Conservation (phyloP, 2,329 filamentous ascomycete genomes). For the Sclerotinia sclerotiorum region DNA sequence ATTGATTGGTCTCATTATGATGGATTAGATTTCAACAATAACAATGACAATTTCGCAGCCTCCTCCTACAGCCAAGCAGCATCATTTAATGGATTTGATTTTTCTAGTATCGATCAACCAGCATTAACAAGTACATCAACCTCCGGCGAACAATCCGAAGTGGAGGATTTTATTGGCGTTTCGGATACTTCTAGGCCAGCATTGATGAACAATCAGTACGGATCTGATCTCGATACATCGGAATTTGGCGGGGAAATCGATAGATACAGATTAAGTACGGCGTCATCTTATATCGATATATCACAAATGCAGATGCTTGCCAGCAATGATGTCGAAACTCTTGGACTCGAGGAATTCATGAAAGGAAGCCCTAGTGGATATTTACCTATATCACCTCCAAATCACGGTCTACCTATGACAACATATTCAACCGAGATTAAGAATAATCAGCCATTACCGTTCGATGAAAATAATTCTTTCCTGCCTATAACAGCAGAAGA, state of each 20-base stretch:
- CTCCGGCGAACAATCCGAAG: conserved; percentile 67
- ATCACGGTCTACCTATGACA: conserved; percentile 31
- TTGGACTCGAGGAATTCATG: conserved; percentile 58
- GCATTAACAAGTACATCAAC: conserved; percentile 59
- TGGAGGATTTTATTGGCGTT: conserved; percentile 55
- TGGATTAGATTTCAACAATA: conserved; percentile 52
- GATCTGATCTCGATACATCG: conserved; percentile 43
- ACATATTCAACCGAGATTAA: conserved; percentile 42
- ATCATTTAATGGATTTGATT: conserved; percentile 56
- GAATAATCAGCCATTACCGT: conserved; percentile 44
- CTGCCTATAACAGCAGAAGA: conserved; percentile 52
- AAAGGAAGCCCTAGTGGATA: conserved; percentile 40
- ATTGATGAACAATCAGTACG: conserved; percentile 45
- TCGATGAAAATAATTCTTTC: conserved; percentile 39
- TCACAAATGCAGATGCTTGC: conserved; percentile 49
- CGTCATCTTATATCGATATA: conserved; percentile 50
- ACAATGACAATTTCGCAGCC: conserved; percentile 51
- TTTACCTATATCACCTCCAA: conserved; percentile 20
- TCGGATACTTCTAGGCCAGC: conserved; percentile 41
- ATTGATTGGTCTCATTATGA: conserved; percentile 55
- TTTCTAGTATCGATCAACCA: conserved; percentile 54
- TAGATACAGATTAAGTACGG: conserved; percentile 50
- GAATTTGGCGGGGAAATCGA: conserved; percentile 46
- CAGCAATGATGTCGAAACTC: conserved; percentile 48
- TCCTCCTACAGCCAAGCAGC: conserved; percentile 57